Evolutionary conservation across 257 asterid genomes (phyloP), one percentile per base, ranked within the genome.

Genomic region (Cordia subcordata): DNA sequence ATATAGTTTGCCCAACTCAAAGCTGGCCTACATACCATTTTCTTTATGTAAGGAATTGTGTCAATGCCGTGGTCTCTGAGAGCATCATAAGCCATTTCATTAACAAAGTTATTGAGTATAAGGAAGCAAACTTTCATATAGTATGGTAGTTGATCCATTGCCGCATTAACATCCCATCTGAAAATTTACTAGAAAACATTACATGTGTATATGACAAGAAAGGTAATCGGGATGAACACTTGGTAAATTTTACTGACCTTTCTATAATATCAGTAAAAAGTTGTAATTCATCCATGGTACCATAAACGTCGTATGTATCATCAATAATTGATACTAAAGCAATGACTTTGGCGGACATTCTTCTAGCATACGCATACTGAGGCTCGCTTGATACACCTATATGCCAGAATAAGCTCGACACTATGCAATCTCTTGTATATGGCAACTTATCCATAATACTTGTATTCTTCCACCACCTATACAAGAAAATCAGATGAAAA

Each of bases 401-500:
- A n/a, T 52, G 37, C 71, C 71, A 66, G 37, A 50, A 15, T 27
- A 38, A 66, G 50, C 60, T n/a, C 38, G 51, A 49, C 5, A 66
- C 66, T 10, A 66, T 10, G 17, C 60, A 20, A 32, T 66, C 66
- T 49, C 61, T 66, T 8, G 66, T 5, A 35, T 57, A 66, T 51
- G 65, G 8, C 14, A 59, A 10, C 33, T 66, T 51, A 37, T 23
- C 65, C 4, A 53, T 63, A 13, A 58, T 49, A 13, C 8, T 13
- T 1, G 65, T 17, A 11, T n/a, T 51, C 44, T 42, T 58, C 60
- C 60, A 66, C 71, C 66, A 66, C 60, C 71, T 66, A 11, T 20
- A 12, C 27, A 37, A 8, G 8, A 21, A 35, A 39, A 16, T 13
- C 0, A 11, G 8, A 16, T 11, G 8, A 16, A 15, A 46, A 8